Conservation (phyloP, 306 rosid species). For the Mimosa bimucronata region DNA sequence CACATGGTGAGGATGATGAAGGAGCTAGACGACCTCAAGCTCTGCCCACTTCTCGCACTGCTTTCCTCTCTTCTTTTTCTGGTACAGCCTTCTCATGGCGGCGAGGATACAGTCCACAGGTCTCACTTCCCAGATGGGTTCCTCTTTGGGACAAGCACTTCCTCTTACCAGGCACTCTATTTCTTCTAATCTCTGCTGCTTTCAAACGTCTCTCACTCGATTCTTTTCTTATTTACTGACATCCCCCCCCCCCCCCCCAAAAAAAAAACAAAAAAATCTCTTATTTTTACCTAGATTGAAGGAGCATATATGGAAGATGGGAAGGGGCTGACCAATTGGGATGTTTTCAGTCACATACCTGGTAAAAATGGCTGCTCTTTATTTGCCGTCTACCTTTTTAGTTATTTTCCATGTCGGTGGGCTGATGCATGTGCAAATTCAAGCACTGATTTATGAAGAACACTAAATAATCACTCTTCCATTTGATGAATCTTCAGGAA, state of each 20-base stretch:
- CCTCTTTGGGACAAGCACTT: conserved; percentile 65
- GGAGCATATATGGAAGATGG: conserved; percentile 71
- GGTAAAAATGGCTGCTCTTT: conserved; percentile 39
- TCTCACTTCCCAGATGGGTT: conserved; percentile 58
- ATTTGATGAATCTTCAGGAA: conserved; percentile 46
- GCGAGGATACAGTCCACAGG: conserved; percentile 37
- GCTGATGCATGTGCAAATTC: background rate
- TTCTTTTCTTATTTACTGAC: background rate
- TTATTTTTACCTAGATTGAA: conserved; percentile 55
- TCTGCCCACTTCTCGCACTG: background rate
- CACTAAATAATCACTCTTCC: background rate
- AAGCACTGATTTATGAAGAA: background rate
- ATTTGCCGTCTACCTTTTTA: background rate
- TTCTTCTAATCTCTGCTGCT: background rate
- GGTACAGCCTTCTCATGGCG: conserved; percentile 30
- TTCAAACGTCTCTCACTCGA: background rate
- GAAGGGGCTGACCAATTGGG: conserved; percentile 63
- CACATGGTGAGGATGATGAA: conserved; percentile 5
- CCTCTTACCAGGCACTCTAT: conserved; percentile 57
- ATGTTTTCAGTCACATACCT: conserved; percentile 54
- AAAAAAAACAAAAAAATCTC: too few species aligned
- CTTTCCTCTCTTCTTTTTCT: conserved; percentile 29
- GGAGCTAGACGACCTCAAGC: background rate
- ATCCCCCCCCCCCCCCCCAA: too few species aligned
- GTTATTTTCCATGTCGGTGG: background rate